These are phyloP conservation scores for Lasiodiplodia hormozganensis DNA, from an alignment of 2,329 filamentous ascomycete species.

Conservation along the genomic window DNA sequence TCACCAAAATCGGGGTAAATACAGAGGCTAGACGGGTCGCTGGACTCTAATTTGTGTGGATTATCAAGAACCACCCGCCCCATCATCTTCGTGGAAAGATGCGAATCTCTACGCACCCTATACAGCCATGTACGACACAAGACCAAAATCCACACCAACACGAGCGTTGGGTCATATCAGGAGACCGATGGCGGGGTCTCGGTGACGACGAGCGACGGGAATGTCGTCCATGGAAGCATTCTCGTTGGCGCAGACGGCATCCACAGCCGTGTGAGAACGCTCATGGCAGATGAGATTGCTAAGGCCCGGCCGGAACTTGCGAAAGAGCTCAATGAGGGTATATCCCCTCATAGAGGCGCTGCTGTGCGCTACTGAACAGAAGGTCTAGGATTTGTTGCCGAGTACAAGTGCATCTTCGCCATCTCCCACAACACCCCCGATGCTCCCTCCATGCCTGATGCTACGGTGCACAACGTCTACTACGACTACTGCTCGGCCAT, in stretches of 20 bases:
- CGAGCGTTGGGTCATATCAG: background rate
- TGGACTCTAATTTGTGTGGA: too few species aligned
- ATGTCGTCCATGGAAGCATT: conserved; percentile 16
- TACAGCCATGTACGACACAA: background rate
- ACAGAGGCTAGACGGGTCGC: background rate
- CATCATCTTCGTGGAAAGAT: background rate
- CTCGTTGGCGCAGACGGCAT: conserved; percentile 30
- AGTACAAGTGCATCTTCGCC: conserved; percentile 1
- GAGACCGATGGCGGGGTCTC: background rate
- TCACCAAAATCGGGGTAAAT: background rate
- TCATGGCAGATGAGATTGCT: background rate
- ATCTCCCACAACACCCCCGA: background rate
- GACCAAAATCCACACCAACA: background rate
- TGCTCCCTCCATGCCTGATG: background rate
- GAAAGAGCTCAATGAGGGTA: background rate
- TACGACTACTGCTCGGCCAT: conserved; percentile 8
- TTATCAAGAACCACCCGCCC: background rate
- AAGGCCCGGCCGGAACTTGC: background rate
- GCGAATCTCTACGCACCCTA: conserved; percentile 3
- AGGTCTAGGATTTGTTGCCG: background rate
- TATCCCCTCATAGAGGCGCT: background rate
- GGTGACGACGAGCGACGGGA: conserved; percentile 19
- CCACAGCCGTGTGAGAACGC: background rate
- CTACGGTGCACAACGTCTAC: too few species aligned
- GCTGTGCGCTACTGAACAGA: background rate